Evolutionary conservation across 164 flowering plant species (phyloP).

Genomic region (Aristolochia californica): DNA sequence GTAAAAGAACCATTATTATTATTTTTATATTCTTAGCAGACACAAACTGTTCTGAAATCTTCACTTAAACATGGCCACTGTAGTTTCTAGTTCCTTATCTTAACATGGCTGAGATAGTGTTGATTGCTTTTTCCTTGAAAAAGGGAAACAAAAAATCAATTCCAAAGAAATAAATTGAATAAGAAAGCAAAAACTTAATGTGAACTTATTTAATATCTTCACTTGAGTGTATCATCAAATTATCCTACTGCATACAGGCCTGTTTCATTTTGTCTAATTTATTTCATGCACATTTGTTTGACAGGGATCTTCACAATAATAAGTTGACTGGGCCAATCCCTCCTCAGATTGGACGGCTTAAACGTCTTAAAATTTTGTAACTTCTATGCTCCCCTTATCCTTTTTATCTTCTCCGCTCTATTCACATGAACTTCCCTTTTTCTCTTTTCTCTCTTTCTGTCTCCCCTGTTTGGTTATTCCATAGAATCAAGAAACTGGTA

Average conservation of each 20-base stretch:
- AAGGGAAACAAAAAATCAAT: too few relatives aligned
- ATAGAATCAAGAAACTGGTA: too few relatives aligned
- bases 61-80: too few relatives aligned
- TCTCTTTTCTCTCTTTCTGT: background rate
- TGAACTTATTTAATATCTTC: background rate
- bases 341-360: slow-evolving; percentile 88
- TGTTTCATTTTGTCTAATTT: too few relatives aligned
- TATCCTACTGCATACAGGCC: background rate
- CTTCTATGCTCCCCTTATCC: slow-evolving; percentile 2
- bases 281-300: background rate
- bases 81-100: too few relatives aligned
- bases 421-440: background rate
- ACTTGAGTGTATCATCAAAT: background rate
- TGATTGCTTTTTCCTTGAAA: background rate
- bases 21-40: too few relatives aligned
- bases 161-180: too few relatives aligned
- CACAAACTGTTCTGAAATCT: too few relatives aligned
- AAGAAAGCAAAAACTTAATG: too few relatives aligned
- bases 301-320: slow-evolving; percentile 97
- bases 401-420: background rate
- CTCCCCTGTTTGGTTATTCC: too few relatives aligned
- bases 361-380: slow-evolving; percentile 76
- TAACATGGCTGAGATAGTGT: too few relatives aligned
- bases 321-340: slow-evolving; percentile 96
- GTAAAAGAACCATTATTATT: background rate